A percentile compares a stretch with the other conserved stretches of the same genome.
These are phyloP conservation scores for Xylariaceae sp. DNA, from an alignment of 2,329 filamentous ascomycete genomes.

Conservation along the genomic window DNA sequence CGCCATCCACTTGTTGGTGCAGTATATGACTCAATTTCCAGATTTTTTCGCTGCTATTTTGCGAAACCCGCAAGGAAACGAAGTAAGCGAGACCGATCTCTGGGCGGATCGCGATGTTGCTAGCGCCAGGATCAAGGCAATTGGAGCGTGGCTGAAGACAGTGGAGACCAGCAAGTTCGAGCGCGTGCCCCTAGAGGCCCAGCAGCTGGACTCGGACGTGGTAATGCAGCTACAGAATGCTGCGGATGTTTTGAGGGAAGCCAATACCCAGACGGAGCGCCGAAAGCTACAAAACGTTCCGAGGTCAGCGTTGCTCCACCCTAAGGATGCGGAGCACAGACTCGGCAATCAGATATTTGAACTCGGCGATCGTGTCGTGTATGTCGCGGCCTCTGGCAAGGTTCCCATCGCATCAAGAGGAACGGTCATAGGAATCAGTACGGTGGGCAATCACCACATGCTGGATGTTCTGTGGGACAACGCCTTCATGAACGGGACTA, in stretches of 20 bases:
- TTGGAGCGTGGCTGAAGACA: slow-evolving; percentile 86
- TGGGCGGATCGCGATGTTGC: slow-evolving; percentile 71
- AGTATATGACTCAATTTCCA: slow-evolving; percentile 92
- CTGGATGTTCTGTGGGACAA: slow-evolving; percentile 92
- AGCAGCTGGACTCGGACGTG: slow-evolving; percentile 89
- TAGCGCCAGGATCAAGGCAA: slow-evolving; percentile 82
- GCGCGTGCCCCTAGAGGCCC: slow-evolving; percentile 90
- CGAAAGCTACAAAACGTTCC: slow-evolving; percentile 79
- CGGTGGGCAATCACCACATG: slow-evolving; percentile 75
- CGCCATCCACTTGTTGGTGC: slow-evolving; percentile 72
- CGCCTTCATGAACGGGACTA: slow-evolving; percentile 96
- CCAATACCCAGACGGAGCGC: slow-evolving; percentile 50
- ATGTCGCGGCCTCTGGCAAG: slow-evolving; percentile 87
- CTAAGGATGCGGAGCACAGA: slow-evolving; percentile 91
- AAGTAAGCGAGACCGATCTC: slow-evolving; percentile 80
- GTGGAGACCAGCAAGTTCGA: slow-evolving; percentile 91
- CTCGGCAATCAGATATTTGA: slow-evolving; percentile 78
- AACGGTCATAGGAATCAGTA: slow-evolving; percentile 91
- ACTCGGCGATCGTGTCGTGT: slow-evolving; percentile 88
- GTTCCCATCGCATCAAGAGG: slow-evolving; percentile 89
- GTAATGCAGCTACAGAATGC: slow-evolving; percentile 76
- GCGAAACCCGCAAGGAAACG: slow-evolving; percentile 77
- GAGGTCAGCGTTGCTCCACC: slow-evolving; percentile 82
- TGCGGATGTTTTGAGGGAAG: slow-evolving; percentile 59
- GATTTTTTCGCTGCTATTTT: slow-evolving; percentile 92